Evolutionary conservation across 1,284 basidiomycete genomes (phyloP).

Genomic region (Coriolopsis trogii): DNA sequence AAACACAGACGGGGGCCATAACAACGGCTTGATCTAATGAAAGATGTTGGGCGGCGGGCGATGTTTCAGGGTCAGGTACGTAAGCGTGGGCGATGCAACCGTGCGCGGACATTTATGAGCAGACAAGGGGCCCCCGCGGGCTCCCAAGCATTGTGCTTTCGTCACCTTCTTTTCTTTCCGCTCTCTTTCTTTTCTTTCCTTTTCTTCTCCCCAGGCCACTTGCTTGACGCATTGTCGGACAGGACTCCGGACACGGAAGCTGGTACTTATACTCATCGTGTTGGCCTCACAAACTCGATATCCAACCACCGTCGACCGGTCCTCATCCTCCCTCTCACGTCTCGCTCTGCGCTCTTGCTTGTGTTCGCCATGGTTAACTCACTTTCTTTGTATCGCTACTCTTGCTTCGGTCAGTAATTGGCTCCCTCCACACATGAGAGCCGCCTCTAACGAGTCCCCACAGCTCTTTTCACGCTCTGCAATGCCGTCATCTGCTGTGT

Average conservation of each 20-base stretch:
- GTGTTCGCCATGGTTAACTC: conserved; percentile 31
- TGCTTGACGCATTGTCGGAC: conserved; percentile 34
- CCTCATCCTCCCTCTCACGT: conserved; percentile 21
- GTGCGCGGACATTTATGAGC: conserved; percentile 7
- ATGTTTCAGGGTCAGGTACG: conserved; percentile 15
- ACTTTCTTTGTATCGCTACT: conserved; percentile 34
- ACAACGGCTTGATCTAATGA: conserved; percentile 18
- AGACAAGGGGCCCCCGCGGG: too few relatives aligned
- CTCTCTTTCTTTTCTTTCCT: conserved; percentile 17
- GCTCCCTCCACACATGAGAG: background rate
- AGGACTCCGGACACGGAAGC: conserved; percentile 38
- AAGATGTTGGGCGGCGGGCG: background rate
- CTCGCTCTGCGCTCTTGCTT: conserved; percentile 19
- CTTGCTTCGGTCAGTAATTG: conserved; percentile 38
- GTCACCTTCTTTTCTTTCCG: conserved; percentile 16
- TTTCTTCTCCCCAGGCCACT: conserved; percentile 25
- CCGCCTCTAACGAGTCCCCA: background rate
- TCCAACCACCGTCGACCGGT: conserved; percentile 36
- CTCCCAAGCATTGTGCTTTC: conserved; percentile 22
- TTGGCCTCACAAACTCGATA: conserved; percentile 21
- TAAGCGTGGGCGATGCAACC: conserved; percentile 20
- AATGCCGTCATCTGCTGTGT: conserved; percentile 68
- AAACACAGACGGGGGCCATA: conserved; percentile 8
- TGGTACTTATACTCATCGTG: conserved; percentile 34
- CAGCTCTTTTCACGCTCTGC: conserved; percentile 65